Evolutionary conservation across 2,329 filamentous ascomycete species (phyloP).

Genomic region (Pleurostoma richardsiae): DNA sequence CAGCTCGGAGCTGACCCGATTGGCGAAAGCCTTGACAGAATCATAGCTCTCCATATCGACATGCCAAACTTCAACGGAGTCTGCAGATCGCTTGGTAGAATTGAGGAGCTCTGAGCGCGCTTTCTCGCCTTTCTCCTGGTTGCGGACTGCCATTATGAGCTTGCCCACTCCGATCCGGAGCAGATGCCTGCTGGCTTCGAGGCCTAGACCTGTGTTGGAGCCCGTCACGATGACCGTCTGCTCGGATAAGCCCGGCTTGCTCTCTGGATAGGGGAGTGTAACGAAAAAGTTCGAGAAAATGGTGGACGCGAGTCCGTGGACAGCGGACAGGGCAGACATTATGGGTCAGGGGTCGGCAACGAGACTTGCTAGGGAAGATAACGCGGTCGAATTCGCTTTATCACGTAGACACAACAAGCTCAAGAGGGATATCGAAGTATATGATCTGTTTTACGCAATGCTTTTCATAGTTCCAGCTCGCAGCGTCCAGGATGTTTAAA

Average conservation of each 20-base stretch:
- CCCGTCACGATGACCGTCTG: slow-evolving; percentile 34
- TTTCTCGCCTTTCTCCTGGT: slow-evolving; percentile 17
- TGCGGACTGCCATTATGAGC: slow-evolving; percentile 32
- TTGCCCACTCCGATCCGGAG: slow-evolving; percentile 22
- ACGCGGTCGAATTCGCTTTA: too few species aligned
- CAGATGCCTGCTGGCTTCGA: slow-evolving; percentile 30
- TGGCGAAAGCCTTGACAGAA: slow-evolving; percentile 33
- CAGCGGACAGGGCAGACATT: neutral
- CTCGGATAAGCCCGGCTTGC: neutral
- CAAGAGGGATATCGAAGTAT: too few species aligned
- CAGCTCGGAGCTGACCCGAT: slow-evolving; percentile 22
- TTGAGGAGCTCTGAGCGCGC: slow-evolving; percentile 14
- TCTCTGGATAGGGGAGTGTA: neutral
- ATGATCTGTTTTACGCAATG: too few species aligned
- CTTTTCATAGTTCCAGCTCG: slow-evolving; percentile 12
- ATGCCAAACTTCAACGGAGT: slow-evolving; percentile 28
- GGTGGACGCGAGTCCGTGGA: neutral
- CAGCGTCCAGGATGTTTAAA: neutral
- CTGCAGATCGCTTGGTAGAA: slow-evolving; percentile 1
- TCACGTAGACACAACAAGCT: too few species aligned
- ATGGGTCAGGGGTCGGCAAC: slow-evolving; percentile 14
- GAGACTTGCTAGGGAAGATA: slow-evolving; percentile 19
- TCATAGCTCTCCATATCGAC: slow-evolving; percentile 34
- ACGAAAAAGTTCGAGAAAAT: neutral
- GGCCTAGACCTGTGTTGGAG: slow-evolving; percentile 32